Percentiles rank a stretch among this genome's conserved stretches.
phyloP scores from a whole-genome alignment of 2,329 filamentous ascomycete species.

The Aspergillus latus region DNA sequence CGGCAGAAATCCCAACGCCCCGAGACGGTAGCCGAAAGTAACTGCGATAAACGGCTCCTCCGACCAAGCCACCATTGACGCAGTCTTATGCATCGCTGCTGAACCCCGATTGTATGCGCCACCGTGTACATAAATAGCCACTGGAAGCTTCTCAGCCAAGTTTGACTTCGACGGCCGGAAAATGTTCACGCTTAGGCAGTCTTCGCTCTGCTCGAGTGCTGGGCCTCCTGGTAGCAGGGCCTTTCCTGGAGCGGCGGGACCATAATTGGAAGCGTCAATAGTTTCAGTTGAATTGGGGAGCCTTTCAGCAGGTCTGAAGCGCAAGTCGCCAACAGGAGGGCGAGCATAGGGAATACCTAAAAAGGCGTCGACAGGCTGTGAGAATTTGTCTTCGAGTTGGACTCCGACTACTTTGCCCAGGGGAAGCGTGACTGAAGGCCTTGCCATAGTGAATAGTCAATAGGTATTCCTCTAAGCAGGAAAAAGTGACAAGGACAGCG shows the following conservation, averaged over 20 bases:
- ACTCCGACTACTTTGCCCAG: slow-evolving; percentile 35
- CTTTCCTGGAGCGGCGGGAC: slow-evolving; percentile 28
- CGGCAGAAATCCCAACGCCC: slow-evolving; percentile 60
- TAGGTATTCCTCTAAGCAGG: background rate
- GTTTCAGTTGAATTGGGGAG: slow-evolving; percentile 1
- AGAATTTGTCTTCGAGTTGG: slow-evolving; percentile 24
- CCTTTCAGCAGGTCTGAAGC: slow-evolving; percentile 30
- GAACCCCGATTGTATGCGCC: slow-evolving; percentile 38
- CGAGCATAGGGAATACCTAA: slow-evolving; percentile 23
- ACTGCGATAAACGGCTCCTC: slow-evolving; percentile 46
- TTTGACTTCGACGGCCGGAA: slow-evolving; percentile 33
- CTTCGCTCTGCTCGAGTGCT: slow-evolving; percentile 34
- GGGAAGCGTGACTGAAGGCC: slow-evolving; percentile 19
- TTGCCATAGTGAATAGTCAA: slow-evolving; percentile 34
- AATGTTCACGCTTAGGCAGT: slow-evolving; percentile 45
- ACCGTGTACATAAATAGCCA: slow-evolving; percentile 45
- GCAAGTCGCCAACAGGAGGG: slow-evolving; percentile 9
- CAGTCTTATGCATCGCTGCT: slow-evolving; percentile 54
- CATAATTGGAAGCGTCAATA: slow-evolving; percentile 11
- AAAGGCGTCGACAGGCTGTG: slow-evolving; percentile 41
- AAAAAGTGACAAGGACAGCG: background rate
- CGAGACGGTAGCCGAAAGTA: slow-evolving; percentile 48
- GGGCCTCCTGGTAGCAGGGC: slow-evolving; percentile 3
- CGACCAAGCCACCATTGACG: slow-evolving; percentile 59
- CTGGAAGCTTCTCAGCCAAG: slow-evolving; percentile 31